A percentile compares a stretch with the other conserved stretches of the same genome.
Conservation (phyloP, 2,329 filamentous ascomycete genomes). For the Elsinoe perseae region DNA sequence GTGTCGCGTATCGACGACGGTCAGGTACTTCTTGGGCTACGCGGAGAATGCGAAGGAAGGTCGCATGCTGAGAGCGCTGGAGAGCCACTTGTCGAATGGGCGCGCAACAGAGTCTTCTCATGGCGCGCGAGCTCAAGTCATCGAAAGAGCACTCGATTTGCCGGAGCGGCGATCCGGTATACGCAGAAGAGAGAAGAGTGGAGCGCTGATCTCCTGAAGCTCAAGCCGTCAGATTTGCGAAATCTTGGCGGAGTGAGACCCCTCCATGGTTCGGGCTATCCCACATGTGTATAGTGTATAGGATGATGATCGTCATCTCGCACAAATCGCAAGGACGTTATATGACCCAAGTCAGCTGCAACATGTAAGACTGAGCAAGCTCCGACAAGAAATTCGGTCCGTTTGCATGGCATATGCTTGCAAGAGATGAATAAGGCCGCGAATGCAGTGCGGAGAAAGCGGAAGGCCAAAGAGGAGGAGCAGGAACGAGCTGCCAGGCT, state of each 20-base stretch:
- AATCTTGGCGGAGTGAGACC: slow-evolving; percentile 4
- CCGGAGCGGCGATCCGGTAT: neutral
- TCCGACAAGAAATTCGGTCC: no score
- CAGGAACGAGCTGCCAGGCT: neutral
- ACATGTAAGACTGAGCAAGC: no score
- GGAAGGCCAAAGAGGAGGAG: neutral
- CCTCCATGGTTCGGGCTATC: neutral
- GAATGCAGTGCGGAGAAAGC: neutral
- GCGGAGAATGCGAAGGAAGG: slow-evolving; percentile 27
- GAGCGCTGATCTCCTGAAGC: neutral
- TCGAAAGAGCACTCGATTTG: neutral
- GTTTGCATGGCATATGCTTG: neutral
- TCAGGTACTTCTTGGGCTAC: slow-evolving; percentile 21
- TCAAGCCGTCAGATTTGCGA: slow-evolving; percentile 6
- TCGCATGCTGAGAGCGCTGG: slow-evolving; percentile 32
- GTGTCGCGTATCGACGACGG: slow-evolving; percentile 14
- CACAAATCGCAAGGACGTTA: no score
- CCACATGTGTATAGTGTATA: neutral
- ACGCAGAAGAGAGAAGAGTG: neutral
- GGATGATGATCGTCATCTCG: no score
- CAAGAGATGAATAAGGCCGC: neutral
- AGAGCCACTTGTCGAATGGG: slow-evolving; percentile 24
- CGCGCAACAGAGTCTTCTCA: slow-evolving; percentile 29
- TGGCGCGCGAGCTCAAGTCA: slow-evolving; percentile 15
- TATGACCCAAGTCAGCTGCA: no score